Conservation (phyloP, 306 rosid genomes). For the Adenanthera pavonina region DNA sequence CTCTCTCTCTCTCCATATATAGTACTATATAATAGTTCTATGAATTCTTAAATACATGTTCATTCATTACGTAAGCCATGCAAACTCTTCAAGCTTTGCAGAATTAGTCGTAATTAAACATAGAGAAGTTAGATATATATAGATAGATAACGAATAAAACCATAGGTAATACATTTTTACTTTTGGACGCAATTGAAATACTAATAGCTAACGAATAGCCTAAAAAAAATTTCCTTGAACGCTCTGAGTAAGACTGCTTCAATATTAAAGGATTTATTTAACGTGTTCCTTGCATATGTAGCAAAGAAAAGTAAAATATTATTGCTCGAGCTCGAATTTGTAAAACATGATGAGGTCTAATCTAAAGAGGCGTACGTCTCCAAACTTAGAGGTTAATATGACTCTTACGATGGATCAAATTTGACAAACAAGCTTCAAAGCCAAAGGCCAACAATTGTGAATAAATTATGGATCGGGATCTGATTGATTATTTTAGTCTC, state of each 20-base stretch:
- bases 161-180: not conserved
- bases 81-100: conserved; percentile 24
- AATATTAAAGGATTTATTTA: not conserved
- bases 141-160: not conserved
- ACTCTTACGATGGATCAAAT: conserved; percentile 36
- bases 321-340: not conserved
- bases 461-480: conserved; percentile 3
- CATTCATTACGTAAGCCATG: conserved; percentile 24
- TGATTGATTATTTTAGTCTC: conserved; percentile 12
- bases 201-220: not conserved
- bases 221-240: not conserved
- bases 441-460: conserved; percentile 18
- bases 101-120: conserved; percentile 2
- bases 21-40: not conserved
- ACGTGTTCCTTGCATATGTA: not conserved
- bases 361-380: conserved; percentile 25
- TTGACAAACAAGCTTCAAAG: conserved; percentile 13
- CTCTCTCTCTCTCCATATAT: not conserved
- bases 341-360: not conserved
- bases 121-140: not conserved
- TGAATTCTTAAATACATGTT: conserved; percentile 3
- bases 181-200: conserved; percentile 23
- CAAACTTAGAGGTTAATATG: conserved; percentile 13
- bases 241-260: conserved; percentile 6
- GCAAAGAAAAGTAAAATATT: not conserved